These are phyloP conservation scores for Sclerotinia trifoliorum DNA, from an alignment of 2,329 filamentous ascomycete genomes.

Conservation along the genomic window DNA sequence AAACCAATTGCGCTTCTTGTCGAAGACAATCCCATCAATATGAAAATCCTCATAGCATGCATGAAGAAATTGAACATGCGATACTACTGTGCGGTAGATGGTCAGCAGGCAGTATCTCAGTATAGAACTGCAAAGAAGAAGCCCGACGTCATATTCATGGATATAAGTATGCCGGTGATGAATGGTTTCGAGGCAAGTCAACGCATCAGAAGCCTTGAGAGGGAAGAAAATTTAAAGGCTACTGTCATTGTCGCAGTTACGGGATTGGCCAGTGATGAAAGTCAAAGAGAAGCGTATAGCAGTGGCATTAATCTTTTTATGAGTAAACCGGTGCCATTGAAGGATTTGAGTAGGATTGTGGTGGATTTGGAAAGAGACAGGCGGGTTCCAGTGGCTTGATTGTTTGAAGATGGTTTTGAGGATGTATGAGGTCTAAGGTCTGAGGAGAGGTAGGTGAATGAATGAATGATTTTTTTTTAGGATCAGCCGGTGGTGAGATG, in stretches of 20 bases:
- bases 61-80: constrained; percentile 27
- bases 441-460: not conserved
- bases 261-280: constrained; percentile 48
- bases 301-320: constrained; percentile 53
- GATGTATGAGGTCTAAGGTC: too few relatives aligned
- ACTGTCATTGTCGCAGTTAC: constrained; percentile 52
- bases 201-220: constrained; percentile 22
- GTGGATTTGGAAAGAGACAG: not conserved
- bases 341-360: constrained; percentile 6
- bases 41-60: constrained; percentile 34
- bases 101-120: constrained; percentile 19
- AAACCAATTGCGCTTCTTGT: constrained; percentile 31
- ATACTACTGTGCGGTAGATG: constrained; percentile 36
- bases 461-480: not conserved
- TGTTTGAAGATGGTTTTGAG: not conserved
- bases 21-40: constrained; percentile 43
- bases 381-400: not conserved
- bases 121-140: constrained; percentile 14
- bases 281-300: constrained; percentile 48
- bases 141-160: constrained; percentile 48
- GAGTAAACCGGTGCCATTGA: constrained; percentile 47
- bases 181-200: constrained; percentile 42
- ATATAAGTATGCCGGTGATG: constrained; percentile 55
- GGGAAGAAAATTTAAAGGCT: constrained; percentile 4
- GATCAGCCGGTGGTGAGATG: not conserved